Evolutionary conservation across 768 basidiomycete species (phyloP), one percentile per base, ranked within the genome.

Genomic region (Terana coerulea): DNA sequence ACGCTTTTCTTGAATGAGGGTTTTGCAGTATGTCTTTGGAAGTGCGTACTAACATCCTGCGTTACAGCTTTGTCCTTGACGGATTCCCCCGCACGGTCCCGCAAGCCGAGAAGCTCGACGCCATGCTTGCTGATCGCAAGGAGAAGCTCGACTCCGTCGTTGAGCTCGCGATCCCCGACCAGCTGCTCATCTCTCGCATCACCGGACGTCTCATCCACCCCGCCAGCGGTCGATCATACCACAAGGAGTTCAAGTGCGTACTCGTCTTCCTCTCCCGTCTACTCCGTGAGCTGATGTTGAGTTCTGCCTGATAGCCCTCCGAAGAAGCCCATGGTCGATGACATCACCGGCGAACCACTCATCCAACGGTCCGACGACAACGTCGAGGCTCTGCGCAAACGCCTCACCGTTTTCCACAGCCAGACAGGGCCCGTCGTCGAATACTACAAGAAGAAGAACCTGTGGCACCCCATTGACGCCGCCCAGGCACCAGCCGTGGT

Each of bases 21-120:
- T n/a, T n/a, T n/a, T n/a, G n/a, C 33, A 34, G 10, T 34, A n/a
- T 17, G 40, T 22, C 40, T 42, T n/a, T n/a, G 10, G 40, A 12
- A 9, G 10, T 34, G 10, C 17, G 10, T 34, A 34, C 10, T 34
- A 10, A 10, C 33, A 34, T 34, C 10, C 17, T 17, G 10, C 17
- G 33, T 49, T 47, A 14, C 59, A 98, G 95, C 31, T 99, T 99
- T 70, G 97, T 99, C 51, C 78, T 99, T 45, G 97, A 99, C 64
- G 97, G 97, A n/a, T 99, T 99, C 82, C 97, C 97, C 35, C 86
- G 97, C 36, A 98, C 95, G 3, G 91, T 98, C 30, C 85, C 89
- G 9, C 97, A 99, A 64, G 97, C 97, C 2, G 81, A 95, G 71
- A 98, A 97, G 71, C 85, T 99, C 49, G 95, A 95, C 64, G 72